Evolutionary conservation across 768 basidiomycete genomes (phyloP), one percentile per base, ranked within the genome.

Genomic region (Gyrodon lividus): DNA sequence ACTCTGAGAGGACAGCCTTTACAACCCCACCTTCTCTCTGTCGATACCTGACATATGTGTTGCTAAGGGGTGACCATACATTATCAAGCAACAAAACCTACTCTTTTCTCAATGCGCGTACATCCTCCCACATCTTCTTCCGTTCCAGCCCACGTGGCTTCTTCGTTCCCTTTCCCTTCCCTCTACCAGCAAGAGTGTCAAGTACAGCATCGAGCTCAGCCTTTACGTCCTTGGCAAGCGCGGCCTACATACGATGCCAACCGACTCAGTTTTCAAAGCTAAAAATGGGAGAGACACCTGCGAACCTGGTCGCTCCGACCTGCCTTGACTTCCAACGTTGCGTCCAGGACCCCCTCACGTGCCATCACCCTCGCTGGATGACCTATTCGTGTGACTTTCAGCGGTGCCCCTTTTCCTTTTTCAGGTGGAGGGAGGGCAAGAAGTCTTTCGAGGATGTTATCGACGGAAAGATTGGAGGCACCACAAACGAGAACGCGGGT

Each of bases 351-450:
- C 17, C 79, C 77, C 58, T 84, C 79, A 20, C 83, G 77, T 0
- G 84, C 75, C 76, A 97, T 87, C 0, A 98, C 87, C 22, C 97
- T 81, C 0, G 97, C 96, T 0, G 97, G 97, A 68, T 99, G 97
- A 0, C 97, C 97, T 12, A 99, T 77, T n/a, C 97, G 80, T 0
- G 94, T 93, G 6, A 86, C 80, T 62, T 77, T 84, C 10, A 90
- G 58, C 3, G 54, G 55, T 13, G 13, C 14, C 52, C 71, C 77
- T 19, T 74, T 70, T 4, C 73, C 75, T 45, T 78, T 83, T 22
- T 77, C 77, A 1, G 69, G 59, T 0, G 70, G 54, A 12, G 86
- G 84, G 4, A 89, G 70, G 14, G 77, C 79, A 14, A 90, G 74
- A 9, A 99, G 76, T 17, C 97, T 79, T 59, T 95, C 87, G 12